Base-by-base conservation (phyloP, 2,329 filamentous ascomycete species). In the Cryphonectria parasitica region DNA sequence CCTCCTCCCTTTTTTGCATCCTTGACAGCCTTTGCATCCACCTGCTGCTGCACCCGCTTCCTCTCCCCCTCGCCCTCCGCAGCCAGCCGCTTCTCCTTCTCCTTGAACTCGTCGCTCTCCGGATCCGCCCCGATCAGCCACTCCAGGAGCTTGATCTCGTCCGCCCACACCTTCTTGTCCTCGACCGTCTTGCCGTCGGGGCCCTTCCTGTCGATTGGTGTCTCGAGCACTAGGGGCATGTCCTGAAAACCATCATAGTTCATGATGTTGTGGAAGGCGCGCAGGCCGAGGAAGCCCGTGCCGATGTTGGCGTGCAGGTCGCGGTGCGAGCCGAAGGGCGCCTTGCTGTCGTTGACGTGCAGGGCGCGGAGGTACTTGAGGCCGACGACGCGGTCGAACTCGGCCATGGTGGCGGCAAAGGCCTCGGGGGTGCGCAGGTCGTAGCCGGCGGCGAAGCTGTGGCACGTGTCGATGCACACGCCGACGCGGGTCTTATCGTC, bases 241-340 rank as follows among this genome's bases (percentile, higher is more conserved):
- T 89, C 89, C 75, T 92, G 88, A 71, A 98, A 92, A 1, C 89
- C 84, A 36, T 86, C 84, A 77, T 94, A 90, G 79, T 98, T 98
- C 85, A 98, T 91, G 71, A 99, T 83, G 77, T 91, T 93, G 82
- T 97, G 93, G 80, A 99, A 99, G 2, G 95, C 92, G 31, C 92
- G 88, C 22, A 99, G 86, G 0, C 96, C 96, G 0, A 99, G 86
- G 78, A 97, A 99, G 0, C 96, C 96, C 0, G 94, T 97, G 36
- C 96, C 96, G 73, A 99, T 98, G 78, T 98, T 98, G 74, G 95
- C 94, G 81, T 99, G 96, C 2, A 98, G 83, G 79, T 99, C 96
- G 56, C 95, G 89, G 74, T 94, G 89, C 49, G 93, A 96, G 58
- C 82, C 85, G 41, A 97, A 85, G 0, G 96, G 95, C 0, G 95